phyloP scores from a whole-genome alignment of 768 basidiomycete genomes.

The Leccinum truebloodii region DNA sequence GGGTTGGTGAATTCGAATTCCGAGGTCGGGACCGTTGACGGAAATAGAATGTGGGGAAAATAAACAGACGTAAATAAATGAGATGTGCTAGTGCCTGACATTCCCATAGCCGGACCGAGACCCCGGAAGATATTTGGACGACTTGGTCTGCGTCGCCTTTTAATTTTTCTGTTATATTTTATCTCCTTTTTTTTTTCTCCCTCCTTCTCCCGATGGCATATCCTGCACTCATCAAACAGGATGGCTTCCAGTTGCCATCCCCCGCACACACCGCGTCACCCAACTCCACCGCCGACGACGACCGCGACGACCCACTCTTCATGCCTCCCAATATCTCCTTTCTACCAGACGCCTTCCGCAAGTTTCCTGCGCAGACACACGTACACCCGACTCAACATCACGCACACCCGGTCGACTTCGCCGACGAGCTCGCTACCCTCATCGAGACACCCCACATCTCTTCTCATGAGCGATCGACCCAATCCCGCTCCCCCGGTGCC shows the following conservation, averaged over 20 bases:
- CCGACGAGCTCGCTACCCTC: slow-evolving; percentile 67
- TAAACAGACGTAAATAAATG: slow-evolving; percentile 14
- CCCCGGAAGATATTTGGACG: slow-evolving; percentile 28
- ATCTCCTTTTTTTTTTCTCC: neutral
- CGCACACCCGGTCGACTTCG: slow-evolving; percentile 49
- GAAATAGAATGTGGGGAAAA: slow-evolving; percentile 28
- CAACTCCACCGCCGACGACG: slow-evolving; percentile 31
- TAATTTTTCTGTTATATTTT: neutral
- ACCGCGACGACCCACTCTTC: slow-evolving; percentile 39
- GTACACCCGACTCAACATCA: slow-evolving; percentile 15
- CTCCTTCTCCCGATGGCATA: slow-evolving; percentile 25
- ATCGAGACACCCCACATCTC: slow-evolving; percentile 40
- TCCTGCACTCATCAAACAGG: slow-evolving; percentile 51
- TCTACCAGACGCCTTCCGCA: slow-evolving; percentile 56
- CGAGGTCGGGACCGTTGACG: slow-evolving; percentile 17
- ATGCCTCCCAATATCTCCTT: slow-evolving; percentile 47
- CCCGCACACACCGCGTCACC: slow-evolving; percentile 37
- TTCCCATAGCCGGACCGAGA: slow-evolving; percentile 37
- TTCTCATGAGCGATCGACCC: slow-evolving; percentile 48
- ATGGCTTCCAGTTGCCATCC: slow-evolving; percentile 70
- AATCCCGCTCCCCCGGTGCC: slow-evolving; percentile 40
- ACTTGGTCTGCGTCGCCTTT: neutral
- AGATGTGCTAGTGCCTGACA: slow-evolving; percentile 17
- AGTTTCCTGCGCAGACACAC: slow-evolving; percentile 40
- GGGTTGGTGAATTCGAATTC: slow-evolving; percentile 12